Evolutionary conservation across 306 rosid species (phyloP), one percentile per base, ranked within the genome.

Genomic region (Citrullus colocynthis): DNA sequence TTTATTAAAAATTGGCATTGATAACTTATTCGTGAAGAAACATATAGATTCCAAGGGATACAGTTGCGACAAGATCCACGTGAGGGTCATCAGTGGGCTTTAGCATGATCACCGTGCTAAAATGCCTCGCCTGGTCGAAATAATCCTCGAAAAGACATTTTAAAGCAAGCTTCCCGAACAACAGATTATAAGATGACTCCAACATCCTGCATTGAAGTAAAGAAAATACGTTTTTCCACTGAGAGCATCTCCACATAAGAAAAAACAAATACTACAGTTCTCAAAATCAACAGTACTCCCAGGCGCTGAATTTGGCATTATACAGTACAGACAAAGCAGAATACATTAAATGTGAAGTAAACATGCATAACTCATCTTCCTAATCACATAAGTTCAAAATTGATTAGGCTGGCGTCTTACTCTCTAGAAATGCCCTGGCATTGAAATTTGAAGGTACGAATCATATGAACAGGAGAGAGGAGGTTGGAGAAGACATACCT

Each of bases 61-160:
- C 97, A 4, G 96, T 92, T 48, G 99, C 99, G 39, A 95, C 85
- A 79, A 92, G 86, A 90, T 95, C 97, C 28, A 95, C 99, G 82
- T 89, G 92, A 67, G 97, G 99, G 71, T 95, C 99, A 54, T 92
- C 99, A 49, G 92, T 88, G 3, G 99, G 99, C 80, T 92, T 92
- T n/a, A 95, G 91, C 97, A 95, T 90, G 21, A 95, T 92, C 79
- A 87, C 64, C 10, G 99, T 83, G 73, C 82, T 81, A 80, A 95
- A 89, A 79, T 92, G 91, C 77, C 83, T 80, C 1, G 97, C 93
- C 81, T 86, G 85, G 30, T 92, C 89, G 78, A 87, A 92, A 62
- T 95, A 95, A 74, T 95, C 99, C 17, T 88, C 80, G 81, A 95
- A 92, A 76, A 95, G 96, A 65, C 96, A 85, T 78, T 81, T 84